A percentile compares a stretch with the other conserved stretches of the same genome.
Evolutionary conservation across 352 stramenopile genomes (phyloP).

Genomic region (Phytophthora idaei): DNA sequence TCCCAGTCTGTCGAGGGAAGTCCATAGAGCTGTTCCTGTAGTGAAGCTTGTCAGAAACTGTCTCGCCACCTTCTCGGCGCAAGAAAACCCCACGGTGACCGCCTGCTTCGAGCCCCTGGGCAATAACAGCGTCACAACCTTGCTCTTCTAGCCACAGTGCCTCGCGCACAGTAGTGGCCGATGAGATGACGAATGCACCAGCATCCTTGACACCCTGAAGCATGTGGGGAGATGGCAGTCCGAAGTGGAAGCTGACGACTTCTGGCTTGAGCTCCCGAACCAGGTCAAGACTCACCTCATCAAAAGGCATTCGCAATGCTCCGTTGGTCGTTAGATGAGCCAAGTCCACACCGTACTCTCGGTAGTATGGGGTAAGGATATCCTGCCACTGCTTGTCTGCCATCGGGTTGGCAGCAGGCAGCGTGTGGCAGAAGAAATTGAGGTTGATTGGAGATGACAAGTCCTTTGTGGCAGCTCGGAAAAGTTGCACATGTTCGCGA

Average conservation of each 20-base stretch:
- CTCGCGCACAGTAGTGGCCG: slow-evolving; percentile 51
- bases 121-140: slow-evolving; percentile 57
- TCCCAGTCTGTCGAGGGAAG: slow-evolving; percentile 40
- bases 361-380: slow-evolving; percentile 44
- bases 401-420: slow-evolving; percentile 17
- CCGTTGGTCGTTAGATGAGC: slow-evolving; percentile 23
- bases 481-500: slow-evolving; percentile 32
- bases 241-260: slow-evolving; percentile 78
- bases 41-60: slow-evolving; percentile 1
- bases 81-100: slow-evolving; percentile 65
- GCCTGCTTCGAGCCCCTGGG: slow-evolving; percentile 64
- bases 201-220: slow-evolving; percentile 44
- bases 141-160: slow-evolving; percentile 31
- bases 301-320: slow-evolving; percentile 38
- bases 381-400: slow-evolving; percentile 40
- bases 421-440: slow-evolving; percentile 66
- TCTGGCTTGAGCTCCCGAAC: slow-evolving; percentile 53
- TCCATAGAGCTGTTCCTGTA: slow-evolving; percentile 34
- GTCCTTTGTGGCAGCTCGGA: slow-evolving; percentile 36
- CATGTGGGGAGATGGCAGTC: slow-evolving; percentile 36
- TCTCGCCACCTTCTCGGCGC: slow-evolving; percentile 9
- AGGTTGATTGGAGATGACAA: slow-evolving; percentile 53
- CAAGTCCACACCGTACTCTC: slow-evolving; percentile 33
- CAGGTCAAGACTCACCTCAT: slow-evolving; percentile 43
- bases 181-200: slow-evolving; percentile 48